Base-by-base conservation (phyloP, 257 asterid genomes). In the Jacaranda mimosifolia region DNA sequence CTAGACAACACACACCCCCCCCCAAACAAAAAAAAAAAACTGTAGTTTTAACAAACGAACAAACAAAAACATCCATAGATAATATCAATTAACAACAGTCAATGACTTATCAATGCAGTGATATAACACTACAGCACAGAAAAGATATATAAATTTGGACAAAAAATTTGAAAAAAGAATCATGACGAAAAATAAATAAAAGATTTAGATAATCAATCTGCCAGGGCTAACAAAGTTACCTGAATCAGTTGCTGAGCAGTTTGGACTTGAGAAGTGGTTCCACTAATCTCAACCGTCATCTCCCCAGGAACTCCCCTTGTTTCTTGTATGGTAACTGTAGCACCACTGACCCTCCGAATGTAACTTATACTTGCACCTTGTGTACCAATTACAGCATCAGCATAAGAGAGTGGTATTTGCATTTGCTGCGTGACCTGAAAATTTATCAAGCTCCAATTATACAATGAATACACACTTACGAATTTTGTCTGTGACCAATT, bases 301-400 rank as follows among this genome's bases (percentile, higher is more conserved):
- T 94, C 99, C 48, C 90, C 90, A 46, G 99, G 99, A 77, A 86
- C 92, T 49, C 97, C 98, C 81, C 94, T 88, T 15, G 97, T 85
- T 88, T 95, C 99, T 87, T 95, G 99, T 77, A 95, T 90, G 79
- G 98, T 86, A 56, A 95, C 96, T 21, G 98, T 95, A 55, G 99
- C 96, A 63, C 98, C 98, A 83, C 99, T 95, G n/a, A 86, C 92
- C 86, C 97, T 88, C 63, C 99, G 86, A 19, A 95, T 91, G 87
- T 93, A 95, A 77, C 99, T 95, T 80, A 95, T 93, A 78, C 83
- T 95, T 72, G 98, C 84, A 78, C 99, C 99, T 85, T 87, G 92
- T 45, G 91, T 89, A 58, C 99, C 99, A 66, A 94, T 94, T 5
- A 95, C 98, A 19, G 99, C 98, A 91, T 95, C 99, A 56, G 99